Percentiles rank a stretch among this genome's conserved stretches.
These are phyloP conservation scores for Chaetomium globosum DNA, from an alignment of 2,329 filamentous ascomycete genomes.

Conservation along the genomic window DNA sequence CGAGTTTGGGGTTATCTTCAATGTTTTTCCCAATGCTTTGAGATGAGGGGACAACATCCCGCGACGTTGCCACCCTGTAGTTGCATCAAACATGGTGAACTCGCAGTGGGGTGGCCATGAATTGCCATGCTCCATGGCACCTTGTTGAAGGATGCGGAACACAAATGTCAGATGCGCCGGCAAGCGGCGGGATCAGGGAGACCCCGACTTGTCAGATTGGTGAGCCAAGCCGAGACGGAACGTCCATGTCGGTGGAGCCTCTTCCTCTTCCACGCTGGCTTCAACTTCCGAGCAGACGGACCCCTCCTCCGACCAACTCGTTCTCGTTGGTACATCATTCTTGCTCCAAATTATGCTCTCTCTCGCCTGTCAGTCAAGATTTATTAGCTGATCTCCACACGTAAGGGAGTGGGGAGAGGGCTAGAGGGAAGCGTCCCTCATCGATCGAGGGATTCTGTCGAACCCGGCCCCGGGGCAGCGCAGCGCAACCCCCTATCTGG, in stretches of 20 bases:
- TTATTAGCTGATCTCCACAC: not conserved
- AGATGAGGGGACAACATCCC: not conserved
- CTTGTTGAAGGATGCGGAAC: slow-evolving; percentile 10
- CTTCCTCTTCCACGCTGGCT: not conserved
- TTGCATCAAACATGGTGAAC: not conserved
- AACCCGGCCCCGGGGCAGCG: not conserved
- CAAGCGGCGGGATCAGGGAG: not conserved
- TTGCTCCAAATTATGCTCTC: not conserved
- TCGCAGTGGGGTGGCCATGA: not conserved
- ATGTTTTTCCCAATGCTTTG: not conserved
- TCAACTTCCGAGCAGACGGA: not conserved
- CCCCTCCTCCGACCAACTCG: not conserved
- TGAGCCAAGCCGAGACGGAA: slow-evolving; percentile 1
- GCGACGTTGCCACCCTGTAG: slow-evolving; percentile 6
- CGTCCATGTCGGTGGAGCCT: not conserved
- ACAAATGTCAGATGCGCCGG: not conserved
- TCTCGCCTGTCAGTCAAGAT: not conserved
- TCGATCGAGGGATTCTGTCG: not conserved
- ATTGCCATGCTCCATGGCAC: not conserved
- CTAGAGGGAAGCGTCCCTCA: not conserved
- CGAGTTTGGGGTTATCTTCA: not conserved
- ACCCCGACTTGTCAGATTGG: not conserved
- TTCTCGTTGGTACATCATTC: not conserved
- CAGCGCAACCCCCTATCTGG: not conserved
- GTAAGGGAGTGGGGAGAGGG: not conserved